phyloP scores from a whole-genome alignment of 257 asterid species.

The Dorcoceras hygrometricum region DNA sequence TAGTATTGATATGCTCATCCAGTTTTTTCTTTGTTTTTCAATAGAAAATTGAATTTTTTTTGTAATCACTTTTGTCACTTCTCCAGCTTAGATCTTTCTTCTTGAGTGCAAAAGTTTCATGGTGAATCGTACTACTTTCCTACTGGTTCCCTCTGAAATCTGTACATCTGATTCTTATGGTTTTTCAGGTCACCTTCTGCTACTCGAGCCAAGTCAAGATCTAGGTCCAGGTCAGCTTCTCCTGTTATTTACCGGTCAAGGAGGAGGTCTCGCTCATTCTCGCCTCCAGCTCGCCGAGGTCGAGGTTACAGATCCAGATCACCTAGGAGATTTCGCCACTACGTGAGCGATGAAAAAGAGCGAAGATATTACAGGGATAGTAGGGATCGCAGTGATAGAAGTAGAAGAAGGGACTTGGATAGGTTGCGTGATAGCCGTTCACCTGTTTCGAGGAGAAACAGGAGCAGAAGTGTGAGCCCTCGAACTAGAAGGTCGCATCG shows the following conservation, averaged over 20 bases:
- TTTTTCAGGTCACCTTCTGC: slow-evolving; percentile 70
- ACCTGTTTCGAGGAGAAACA: slow-evolving; percentile 63
- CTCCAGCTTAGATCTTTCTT: not conserved
- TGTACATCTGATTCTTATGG: slow-evolving; percentile 20
- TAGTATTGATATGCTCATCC: slow-evolving; percentile 4
- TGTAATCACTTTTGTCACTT: not conserved
- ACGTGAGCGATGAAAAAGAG: slow-evolving; percentile 66
- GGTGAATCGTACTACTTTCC: not conserved
- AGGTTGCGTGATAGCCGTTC: slow-evolving; percentile 52
- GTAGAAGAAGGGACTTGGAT: slow-evolving; percentile 51
- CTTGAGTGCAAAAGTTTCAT: not conserved
- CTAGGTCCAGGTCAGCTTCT: slow-evolving; percentile 76
- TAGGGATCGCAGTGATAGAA: slow-evolving; percentile 57
- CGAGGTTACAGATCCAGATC: slow-evolving; percentile 78
- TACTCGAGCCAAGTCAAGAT: slow-evolving; percentile 54
- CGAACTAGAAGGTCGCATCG: slow-evolving; percentile 51
- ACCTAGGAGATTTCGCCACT: slow-evolving; percentile 74
- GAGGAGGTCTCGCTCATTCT: slow-evolving; percentile 71
- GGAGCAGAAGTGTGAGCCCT: slow-evolving; percentile 80
- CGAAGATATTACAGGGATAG: slow-evolving; percentile 65
- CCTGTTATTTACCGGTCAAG: slow-evolving; percentile 63
- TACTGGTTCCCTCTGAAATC: slow-evolving; percentile 13
- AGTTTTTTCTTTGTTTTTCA: not conserved
- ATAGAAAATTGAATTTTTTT: too few relatives aligned
- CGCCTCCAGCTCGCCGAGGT: slow-evolving; percentile 66